A percentile compares a stretch with the other conserved stretches of the same genome.
phyloP scores from a whole-genome alignment of 1,284 basidiomycete species.

The Sporisorium scitamineum region DNA sequence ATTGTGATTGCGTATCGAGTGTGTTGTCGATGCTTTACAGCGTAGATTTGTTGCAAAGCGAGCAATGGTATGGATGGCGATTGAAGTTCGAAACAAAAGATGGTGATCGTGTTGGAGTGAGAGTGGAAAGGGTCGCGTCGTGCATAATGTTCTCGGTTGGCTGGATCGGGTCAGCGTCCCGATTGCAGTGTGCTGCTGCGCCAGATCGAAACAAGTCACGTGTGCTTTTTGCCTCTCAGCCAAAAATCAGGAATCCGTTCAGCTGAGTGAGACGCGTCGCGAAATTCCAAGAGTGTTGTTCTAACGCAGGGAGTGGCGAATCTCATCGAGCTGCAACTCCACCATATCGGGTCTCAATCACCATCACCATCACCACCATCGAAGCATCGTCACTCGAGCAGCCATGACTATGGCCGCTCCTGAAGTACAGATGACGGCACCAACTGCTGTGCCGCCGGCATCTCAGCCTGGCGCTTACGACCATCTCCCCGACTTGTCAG shows the following conservation, averaged over 20 bases:
- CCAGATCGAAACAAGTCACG: constrained; percentile 20
- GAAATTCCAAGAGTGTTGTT: constrained; percentile 32
- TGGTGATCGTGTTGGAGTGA: constrained; percentile 17
- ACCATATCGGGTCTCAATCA: constrained; percentile 15
- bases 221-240: constrained; percentile 6
- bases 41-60: too few relatives aligned
- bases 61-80: background rate
- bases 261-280: constrained; percentile 33
- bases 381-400: background rate
- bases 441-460: background rate
- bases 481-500: constrained; percentile 40
- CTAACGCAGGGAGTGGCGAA: constrained; percentile 7
- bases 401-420: constrained; percentile 2
- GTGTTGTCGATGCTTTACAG: too few relatives aligned
- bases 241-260: background rate
- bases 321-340: too few relatives aligned
- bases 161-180: background rate
- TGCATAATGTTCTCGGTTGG: constrained; percentile 2
- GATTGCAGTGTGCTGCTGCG: background rate
- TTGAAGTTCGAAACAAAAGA: background rate
- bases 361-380: constrained; percentile 6
- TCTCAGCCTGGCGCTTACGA: constrained; percentile 24
- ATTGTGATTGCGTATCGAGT: constrained; percentile 11
- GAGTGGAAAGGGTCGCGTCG: constrained; percentile 32
- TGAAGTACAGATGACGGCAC: background rate